These are phyloP conservation scores for Fusarium pilosicola DNA, from an alignment of 2,329 filamentous ascomycete species.

Conservation along the genomic window DNA sequence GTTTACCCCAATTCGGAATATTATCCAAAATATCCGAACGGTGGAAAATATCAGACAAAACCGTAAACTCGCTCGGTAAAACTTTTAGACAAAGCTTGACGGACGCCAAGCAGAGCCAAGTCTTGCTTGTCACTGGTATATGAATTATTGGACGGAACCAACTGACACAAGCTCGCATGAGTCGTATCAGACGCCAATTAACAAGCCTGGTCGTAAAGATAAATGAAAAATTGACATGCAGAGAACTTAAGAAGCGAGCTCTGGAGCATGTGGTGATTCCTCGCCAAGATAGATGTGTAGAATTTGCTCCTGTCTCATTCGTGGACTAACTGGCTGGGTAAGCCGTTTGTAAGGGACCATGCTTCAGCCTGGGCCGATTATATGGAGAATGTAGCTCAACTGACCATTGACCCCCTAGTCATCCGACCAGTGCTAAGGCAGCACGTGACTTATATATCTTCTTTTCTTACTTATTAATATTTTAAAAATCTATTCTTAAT, in stretches of 20 bases:
- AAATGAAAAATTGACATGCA: background rate
- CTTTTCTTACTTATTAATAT: too few species aligned
- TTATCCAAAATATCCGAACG: constrained; percentile 11
- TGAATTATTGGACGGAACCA: constrained; percentile 20
- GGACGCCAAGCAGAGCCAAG: constrained; percentile 28
- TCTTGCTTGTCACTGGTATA: constrained; percentile 12
- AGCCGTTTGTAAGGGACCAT: constrained; percentile 15
- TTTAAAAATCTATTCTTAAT: too few species aligned
- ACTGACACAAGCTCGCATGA: constrained; percentile 10
- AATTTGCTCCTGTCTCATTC: constrained; percentile 24
- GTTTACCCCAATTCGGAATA: background rate
- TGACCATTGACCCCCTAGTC: too few species aligned
- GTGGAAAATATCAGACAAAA: constrained; percentile 21
- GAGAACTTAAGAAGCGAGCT: constrained; percentile 3
- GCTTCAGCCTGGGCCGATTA: constrained; percentile 23
- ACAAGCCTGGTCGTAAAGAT: background rate
- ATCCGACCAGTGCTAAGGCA: too few species aligned
- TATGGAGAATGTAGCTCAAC: too few species aligned
- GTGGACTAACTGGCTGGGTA: constrained; percentile 30
- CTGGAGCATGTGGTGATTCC: background rate
- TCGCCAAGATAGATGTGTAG: constrained; percentile 5
- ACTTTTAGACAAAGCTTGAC: constrained; percentile 12
- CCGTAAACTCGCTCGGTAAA: constrained; percentile 14
- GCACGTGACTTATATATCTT: too few species aligned
- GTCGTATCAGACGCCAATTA: constrained; percentile 1